phyloP scores from a whole-genome alignment of 331 rosid species.

The Quercus tomentella region DNA sequence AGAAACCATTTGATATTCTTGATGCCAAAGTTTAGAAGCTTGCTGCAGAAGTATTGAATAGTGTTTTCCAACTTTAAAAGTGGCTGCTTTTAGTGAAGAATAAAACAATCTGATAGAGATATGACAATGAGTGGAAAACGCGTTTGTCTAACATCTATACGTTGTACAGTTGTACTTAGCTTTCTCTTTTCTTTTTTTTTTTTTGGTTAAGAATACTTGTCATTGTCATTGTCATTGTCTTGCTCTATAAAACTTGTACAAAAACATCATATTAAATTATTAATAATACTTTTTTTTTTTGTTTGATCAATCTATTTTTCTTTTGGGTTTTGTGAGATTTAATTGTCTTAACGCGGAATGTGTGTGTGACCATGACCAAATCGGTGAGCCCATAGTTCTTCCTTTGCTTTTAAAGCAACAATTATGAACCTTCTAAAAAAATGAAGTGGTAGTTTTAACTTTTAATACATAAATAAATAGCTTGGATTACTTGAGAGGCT shows the following conservation, averaged over 20 bases:
- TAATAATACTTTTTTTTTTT: too few relatives aligned
- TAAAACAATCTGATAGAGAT: constrained; percentile 16
- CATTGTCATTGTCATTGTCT: constrained; percentile 10
- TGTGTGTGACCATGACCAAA: constrained; percentile 23
- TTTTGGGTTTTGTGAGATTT: constrained; percentile 8
- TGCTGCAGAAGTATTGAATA: constrained; percentile 29
- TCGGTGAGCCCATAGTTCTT: background rate
- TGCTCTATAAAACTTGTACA: too few relatives aligned
- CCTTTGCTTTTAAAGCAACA: too few relatives aligned
- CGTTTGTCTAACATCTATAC: constrained; percentile 15
- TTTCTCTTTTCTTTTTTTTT: too few relatives aligned
- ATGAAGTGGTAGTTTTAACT: background rate
- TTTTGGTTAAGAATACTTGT: too few relatives aligned
- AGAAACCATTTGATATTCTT: too few relatives aligned
- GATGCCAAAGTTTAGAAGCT: background rate
- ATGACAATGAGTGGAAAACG: constrained; percentile 6
- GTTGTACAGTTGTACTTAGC: too few relatives aligned
- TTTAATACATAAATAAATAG: background rate
- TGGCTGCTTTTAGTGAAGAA: background rate
- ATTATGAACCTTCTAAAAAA: too few relatives aligned
- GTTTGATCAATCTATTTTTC: too few relatives aligned
- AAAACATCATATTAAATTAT: too few relatives aligned
- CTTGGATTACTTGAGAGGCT: background rate
- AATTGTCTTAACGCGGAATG: constrained; percentile 38
- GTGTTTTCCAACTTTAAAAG: background rate